Evolutionary conservation across 108 stramenopile genomes (phyloP), one percentile per base, ranked within the genome.

Genomic region (Cyclostephanos tholiformis): DNA sequence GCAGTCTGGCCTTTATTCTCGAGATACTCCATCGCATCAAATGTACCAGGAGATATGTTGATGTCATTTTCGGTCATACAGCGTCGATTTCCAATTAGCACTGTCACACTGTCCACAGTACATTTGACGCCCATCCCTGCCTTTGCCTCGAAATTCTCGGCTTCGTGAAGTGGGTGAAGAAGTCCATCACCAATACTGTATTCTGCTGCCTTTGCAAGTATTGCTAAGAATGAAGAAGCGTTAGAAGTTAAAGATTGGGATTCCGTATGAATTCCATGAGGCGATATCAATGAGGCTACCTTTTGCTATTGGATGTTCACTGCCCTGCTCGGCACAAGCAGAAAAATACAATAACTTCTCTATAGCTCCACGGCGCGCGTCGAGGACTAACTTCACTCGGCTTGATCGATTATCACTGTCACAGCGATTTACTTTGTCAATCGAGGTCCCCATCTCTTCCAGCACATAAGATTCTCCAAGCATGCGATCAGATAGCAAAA

Each of bases 1-100:
- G 92, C 97, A 16, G 98, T 97, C 63, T 93, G 82, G 1, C 96
- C 96, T 57, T 69, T 72, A 26, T 72, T 68, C 76, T 97, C 93
- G 27, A 95, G 63, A 12, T 76, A 63, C 50, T 84, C 80, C 89
- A 95, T 84, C 12, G 63, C 85, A 35, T 72, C 67, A 29, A 85
- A 87, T 30, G 89, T 81, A 10, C 63, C 76, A 0, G 75, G 70
- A 22, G 72, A 65, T 4, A 84, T 65, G 35, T 51, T 50, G 51
- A 95, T 82, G 20, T 84, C 75, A 44, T 77, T 65, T 63, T 63
- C 69, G 65, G 65, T 46, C 41, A 92, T 75, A 77, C 88, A 87
- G 48, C 88, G 62, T 8, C 92, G 75, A 53, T 96, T 96, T 56
- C 97, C 97, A 56, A 92, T 84, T 25, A 84, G 68, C 29, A 97